Conservation (phyloP, 2,329 filamentous ascomycete genomes). For the Cytospora chrysosperma region DNA sequence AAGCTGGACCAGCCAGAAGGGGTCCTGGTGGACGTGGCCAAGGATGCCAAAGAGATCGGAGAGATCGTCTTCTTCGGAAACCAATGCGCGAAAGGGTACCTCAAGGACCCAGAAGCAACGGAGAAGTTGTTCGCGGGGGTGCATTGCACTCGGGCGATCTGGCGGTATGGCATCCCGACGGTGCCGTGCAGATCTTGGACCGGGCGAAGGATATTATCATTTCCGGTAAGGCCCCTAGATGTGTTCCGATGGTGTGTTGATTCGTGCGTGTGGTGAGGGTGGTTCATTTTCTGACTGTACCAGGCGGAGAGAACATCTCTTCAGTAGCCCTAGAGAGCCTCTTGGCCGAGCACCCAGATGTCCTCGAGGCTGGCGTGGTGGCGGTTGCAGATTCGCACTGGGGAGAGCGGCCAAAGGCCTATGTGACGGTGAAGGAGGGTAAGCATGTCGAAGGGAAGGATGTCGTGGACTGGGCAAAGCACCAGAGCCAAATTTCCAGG, state of each 20-base stretch:
- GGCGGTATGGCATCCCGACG: constrained; percentile 90
- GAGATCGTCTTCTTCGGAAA: constrained; percentile 79
- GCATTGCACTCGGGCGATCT: constrained; percentile 87
- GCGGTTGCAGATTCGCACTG: constrained; percentile 85
- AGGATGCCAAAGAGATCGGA: constrained; percentile 50
- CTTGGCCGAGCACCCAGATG: constrained; percentile 81
- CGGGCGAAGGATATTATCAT: constrained; percentile 98
- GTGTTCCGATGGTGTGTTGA: background rate
- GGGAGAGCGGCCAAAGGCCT: constrained; percentile 96
- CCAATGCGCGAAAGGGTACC: constrained; percentile 89
- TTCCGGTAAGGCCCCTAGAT: constrained; percentile 59
- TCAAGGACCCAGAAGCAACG: constrained; percentile 84
- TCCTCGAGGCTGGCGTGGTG: constrained; percentile 90
- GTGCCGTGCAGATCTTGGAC: constrained; percentile 87
- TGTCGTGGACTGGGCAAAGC: constrained; percentile 83
- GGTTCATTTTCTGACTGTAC: constrained; percentile 5
- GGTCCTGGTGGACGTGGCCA: constrained; percentile 55
- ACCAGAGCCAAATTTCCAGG: constrained; percentile 75
- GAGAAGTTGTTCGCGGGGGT: constrained; percentile 84
- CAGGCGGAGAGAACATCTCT: constrained; percentile 95
- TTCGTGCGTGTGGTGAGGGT: constrained; percentile 7
- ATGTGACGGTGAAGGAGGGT: constrained; percentile 76
- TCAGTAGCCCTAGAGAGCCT: constrained; percentile 89
- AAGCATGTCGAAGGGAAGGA: constrained; percentile 50
- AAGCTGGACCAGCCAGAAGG: constrained; percentile 72